These are phyloP conservation scores for cucumber (Cucumis sativus) DNA, from an alignment of 306 rosid species.

Conservation along the genomic window Cucumber_9930_V3 NC_026658.2:5548001-5548500, in stretches of 20 bases:
- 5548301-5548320: not conserved
- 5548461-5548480: conserved; percentile 53
- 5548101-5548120: conserved; percentile 81
- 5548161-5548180: not conserved
- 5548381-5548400: not conserved
- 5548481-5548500: conserved; percentile 84
- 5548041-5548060: conserved; percentile 86
- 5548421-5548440: not conserved
- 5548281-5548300: not conserved
- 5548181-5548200: not conserved
- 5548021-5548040: conserved; percentile 83
- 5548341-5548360: not conserved
- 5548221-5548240: not conserved
- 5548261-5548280: not conserved
- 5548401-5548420: not conserved
- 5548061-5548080: conserved; percentile 94
- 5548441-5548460: not conserved
- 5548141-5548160: not conserved
- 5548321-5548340: not conserved
- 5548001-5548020: conserved; percentile 89
- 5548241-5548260: not conserved
- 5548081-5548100: conserved; percentile 80
- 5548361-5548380: not conserved
- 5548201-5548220: not conserved
- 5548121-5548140: conserved; percentile 45